phyloP scores from a whole-genome alignment of 768 basidiomycete genomes.

The Phaeolepiota aurea region DNA sequence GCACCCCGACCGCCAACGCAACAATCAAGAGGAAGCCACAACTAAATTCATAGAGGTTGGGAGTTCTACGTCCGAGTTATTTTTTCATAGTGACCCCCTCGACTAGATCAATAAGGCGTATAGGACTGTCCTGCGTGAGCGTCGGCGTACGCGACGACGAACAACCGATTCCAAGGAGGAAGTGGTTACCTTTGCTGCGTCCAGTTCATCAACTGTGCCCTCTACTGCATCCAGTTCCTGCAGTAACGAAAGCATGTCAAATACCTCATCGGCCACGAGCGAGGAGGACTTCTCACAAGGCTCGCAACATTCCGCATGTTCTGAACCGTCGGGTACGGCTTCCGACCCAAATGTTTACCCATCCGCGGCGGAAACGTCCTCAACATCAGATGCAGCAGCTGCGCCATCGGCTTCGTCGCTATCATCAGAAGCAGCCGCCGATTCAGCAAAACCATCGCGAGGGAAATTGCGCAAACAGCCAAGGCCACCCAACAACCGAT shows the following conservation, averaged over 20 bases:
- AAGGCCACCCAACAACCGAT: constrained; percentile 8
- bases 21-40: constrained; percentile 36
- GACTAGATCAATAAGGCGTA: constrained; percentile 46
- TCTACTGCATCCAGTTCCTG: neutral
- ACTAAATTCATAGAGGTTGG: constrained; percentile 42
- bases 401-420: neutral
- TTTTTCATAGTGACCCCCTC: too few relatives aligned
- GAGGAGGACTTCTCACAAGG: too few relatives aligned
- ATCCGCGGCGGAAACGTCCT: neutral
- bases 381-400: neutral
- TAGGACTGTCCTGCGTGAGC: constrained; percentile 34
- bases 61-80: too few relatives aligned
- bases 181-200: constrained; percentile 6
- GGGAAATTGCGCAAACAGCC: constrained; percentile 11
- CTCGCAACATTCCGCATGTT: neutral
- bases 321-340: too few relatives aligned
- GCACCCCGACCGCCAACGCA: constrained; percentile 46
- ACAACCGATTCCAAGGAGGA: constrained; percentile 5
- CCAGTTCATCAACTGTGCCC: constrained; percentile 1
- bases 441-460: constrained; percentile 8
- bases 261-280: neutral
- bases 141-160: constrained; percentile 8
- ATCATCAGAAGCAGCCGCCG: neutral
- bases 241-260: too few relatives aligned
- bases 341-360: neutral